Evolutionary conservation across 495 filamentous ascomycete genomes (phyloP).

Genomic region (Cenococcum geophilum): DNA sequence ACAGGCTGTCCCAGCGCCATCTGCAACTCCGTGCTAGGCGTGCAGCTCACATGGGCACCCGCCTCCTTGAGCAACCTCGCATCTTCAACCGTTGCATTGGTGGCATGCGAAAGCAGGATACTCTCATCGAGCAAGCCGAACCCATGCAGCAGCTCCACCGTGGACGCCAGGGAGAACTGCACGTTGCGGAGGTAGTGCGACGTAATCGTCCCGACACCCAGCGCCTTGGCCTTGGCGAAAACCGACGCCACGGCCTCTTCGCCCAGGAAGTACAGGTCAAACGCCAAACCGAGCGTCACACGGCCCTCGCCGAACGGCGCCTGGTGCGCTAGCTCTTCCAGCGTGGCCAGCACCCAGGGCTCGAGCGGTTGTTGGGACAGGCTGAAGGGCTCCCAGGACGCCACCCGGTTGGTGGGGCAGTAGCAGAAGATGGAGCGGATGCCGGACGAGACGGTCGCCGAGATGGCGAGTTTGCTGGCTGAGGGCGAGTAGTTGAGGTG

Average conservation of each 20-base stretch:
- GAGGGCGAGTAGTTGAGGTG: conserved; percentile 45
- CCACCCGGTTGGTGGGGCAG: conserved; percentile 35
- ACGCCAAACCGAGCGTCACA: conserved; percentile 31
- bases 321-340: conserved; percentile 34
- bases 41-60: conserved; percentile 27
- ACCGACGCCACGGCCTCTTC: conserved; percentile 1
- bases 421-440: conserved; percentile 48
- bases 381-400: conserved; percentile 39
- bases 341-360: conserved; percentile 40
- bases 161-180: conserved; percentile 1
- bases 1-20: conserved; percentile 21
- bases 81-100: conserved; percentile 9
- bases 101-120: conserved; percentile 21
- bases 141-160: conserved; percentile 9
- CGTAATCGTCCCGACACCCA: conserved; percentile 9
- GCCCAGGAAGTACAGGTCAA: conserved; percentile 18
- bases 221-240: conserved; percentile 8
- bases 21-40: conserved; percentile 31
- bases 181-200: conserved; percentile 6
- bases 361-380: conserved; percentile 35
- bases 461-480: conserved; percentile 39
- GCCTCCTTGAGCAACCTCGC: conserved; percentile 12
- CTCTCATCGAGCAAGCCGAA: conserved; percentile 16
- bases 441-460: conserved; percentile 43
- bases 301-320: conserved; percentile 41